Evolutionary conservation across 2,329 filamentous ascomycete species (phyloP), one percentile per base, ranked within the genome.

Genomic region (Penicillium sp.): DNA sequence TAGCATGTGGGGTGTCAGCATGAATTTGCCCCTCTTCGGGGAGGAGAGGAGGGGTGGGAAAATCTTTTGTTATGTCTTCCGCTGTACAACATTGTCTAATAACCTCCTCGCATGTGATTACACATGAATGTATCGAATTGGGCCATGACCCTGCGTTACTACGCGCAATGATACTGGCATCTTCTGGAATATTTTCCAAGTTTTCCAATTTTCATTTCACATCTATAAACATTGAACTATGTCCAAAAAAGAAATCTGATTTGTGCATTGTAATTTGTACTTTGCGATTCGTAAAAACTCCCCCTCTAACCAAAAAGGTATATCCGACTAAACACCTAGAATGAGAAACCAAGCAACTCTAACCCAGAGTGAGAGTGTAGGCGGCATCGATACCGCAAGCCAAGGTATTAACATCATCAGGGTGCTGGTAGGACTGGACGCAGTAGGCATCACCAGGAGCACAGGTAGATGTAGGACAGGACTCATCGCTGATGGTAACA

Each of bases 291-390:
- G 44, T 37, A 35, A 49, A 53, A 42, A 53, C 51, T 53, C 51
- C 50, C 40, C 44, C 33, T 22, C 30, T 35, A 45, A n/a, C 47
- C 35, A 50, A 36, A 50, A 36, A 50, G 53, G 40, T 52, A 55
- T 50, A 55, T 51, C 46, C 40, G 33, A 54, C 30, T 33, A 48
- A 54, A 54, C 28, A 56, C 55, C 40, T 38, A 28, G 56, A 37
- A 54, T 26, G 16, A 33, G 48, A 48, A 11, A 17, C 38, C 12
- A 43, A 37, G 17, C 36, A 16, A 35, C 48, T 44, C 52, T 60
- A 65, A 53, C 67, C 67, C 30, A 70, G 28, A 11, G 55, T 67
- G 71, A 83, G 37, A 77, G 81, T 60, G 58, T 74, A 57, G 55
- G 65, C 56, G 28, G 61, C 57, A 12, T 53, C 53, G 28, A 65